phyloP scores from a whole-genome alignment of 2,329 filamentous ascomycete genomes.

The Paraphoma chrysanthemicola region DNA sequence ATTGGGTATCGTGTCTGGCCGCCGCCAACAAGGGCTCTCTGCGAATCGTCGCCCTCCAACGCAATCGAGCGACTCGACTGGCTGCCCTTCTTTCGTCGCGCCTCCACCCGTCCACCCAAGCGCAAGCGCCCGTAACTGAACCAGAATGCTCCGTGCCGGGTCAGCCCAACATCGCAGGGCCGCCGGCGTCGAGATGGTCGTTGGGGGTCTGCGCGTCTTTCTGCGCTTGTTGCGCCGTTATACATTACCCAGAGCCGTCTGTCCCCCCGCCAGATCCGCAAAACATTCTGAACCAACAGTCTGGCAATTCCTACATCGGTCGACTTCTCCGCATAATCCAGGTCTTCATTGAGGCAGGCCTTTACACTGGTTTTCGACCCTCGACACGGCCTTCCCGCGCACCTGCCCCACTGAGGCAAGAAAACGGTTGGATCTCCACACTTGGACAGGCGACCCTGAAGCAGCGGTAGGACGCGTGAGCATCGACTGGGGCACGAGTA shows the following conservation, averaged over 20 bases:
- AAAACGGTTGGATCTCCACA: slow-evolving; percentile 36
- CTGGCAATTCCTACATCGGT: slow-evolving; percentile 11
- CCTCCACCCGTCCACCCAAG: slow-evolving; percentile 42
- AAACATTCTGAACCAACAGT: slow-evolving; percentile 38
- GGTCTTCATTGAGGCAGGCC: slow-evolving; percentile 22
- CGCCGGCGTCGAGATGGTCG: slow-evolving; percentile 29
- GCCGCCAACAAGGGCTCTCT: slow-evolving; percentile 39
- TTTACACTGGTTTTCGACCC: slow-evolving; percentile 26
- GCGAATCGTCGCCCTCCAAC: slow-evolving; percentile 44
- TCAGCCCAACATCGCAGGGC: slow-evolving; percentile 34
- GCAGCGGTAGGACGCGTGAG: slow-evolving; percentile 34
- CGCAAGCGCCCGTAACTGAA: slow-evolving; percentile 45
- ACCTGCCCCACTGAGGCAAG: slow-evolving; percentile 41
- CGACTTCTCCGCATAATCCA: slow-evolving; percentile 21
- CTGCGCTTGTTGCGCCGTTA: slow-evolving; percentile 33
- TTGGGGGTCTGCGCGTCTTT: slow-evolving; percentile 29
- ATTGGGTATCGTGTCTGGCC: slow-evolving; percentile 31
- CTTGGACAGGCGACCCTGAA: slow-evolving; percentile 34
- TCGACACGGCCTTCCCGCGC: slow-evolving; percentile 35
- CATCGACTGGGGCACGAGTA: slow-evolving; percentile 27
- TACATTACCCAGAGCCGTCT: slow-evolving; percentile 39
- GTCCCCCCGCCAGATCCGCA: slow-evolving; percentile 32
- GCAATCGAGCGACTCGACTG: slow-evolving; percentile 38
- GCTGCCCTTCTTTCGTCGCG: slow-evolving; percentile 33
- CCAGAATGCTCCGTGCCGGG: slow-evolving; percentile 37